These are phyloP conservation scores for Coemansia sp. DNA, from an alignment of 192 early-diverging fungal genomes.

Conservation along the genomic window DNA sequence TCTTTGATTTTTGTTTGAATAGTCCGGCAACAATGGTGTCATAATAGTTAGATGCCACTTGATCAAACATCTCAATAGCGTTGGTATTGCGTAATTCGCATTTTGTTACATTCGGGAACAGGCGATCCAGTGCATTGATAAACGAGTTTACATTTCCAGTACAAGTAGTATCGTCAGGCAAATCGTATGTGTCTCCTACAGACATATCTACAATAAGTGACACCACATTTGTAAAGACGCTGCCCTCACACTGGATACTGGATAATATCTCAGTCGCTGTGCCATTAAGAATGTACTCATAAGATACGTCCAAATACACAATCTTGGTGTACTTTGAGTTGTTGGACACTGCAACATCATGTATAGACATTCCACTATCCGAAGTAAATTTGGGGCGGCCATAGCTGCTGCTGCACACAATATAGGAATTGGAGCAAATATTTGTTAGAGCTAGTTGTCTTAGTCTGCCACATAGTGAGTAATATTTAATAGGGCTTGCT, in stretches of 20 bases:
- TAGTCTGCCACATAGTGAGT: not conserved
- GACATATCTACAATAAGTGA: not conserved
- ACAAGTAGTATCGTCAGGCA: not conserved
- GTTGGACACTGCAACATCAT: not conserved
- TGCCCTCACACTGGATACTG: not conserved
- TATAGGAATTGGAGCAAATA: not conserved
- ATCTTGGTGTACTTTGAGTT: not conserved
- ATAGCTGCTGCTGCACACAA: not conserved
- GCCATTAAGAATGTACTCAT: slow-evolving; percentile 1
- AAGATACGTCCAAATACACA: not conserved
- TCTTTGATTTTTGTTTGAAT: not conserved
- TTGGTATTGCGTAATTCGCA: not conserved
- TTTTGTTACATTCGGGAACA: not conserved
- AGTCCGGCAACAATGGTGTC: not conserved
- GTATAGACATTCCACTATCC: not conserved
- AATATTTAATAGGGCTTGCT: not conserved
- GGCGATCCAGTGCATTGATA: not conserved
- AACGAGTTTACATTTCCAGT: not conserved
- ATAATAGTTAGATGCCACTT: not conserved
- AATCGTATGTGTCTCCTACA: not conserved
- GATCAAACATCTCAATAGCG: not conserved
- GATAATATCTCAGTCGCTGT: not conserved
- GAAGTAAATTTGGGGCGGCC: not conserved
- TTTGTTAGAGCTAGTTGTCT: not conserved
- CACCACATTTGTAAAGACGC: not conserved